phyloP scores from a whole-genome alignment of 2,329 filamentous ascomycete genomes.

The Neocucurbitaria cava region DNA sequence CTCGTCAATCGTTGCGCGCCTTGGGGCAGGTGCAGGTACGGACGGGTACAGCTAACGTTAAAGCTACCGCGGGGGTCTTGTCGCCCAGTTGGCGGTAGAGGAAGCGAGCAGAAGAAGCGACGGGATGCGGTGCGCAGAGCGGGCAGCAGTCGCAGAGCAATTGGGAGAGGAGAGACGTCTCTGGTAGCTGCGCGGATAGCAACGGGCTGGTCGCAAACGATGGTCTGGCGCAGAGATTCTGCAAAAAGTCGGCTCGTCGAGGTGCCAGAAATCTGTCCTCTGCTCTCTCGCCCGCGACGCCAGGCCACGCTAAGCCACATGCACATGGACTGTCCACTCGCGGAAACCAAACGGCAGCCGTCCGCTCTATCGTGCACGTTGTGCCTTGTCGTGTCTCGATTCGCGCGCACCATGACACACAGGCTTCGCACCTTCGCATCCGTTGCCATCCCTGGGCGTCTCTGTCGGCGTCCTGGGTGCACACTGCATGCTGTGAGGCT shows the following conservation, averaged over 20 bases:
- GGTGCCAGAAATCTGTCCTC: slow-evolving; percentile 1
- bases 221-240: not conserved
- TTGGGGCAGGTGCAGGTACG: not conserved
- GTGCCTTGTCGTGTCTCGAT: not conserved
- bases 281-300: not conserved
- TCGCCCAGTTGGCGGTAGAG: too few relatives aligned
- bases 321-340: not conserved
- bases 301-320: slow-evolving; percentile 2
- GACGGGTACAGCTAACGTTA: not conserved
- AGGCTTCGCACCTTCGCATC: not conserved
- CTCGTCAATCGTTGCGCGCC: slow-evolving; percentile 2
- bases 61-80: not conserved
- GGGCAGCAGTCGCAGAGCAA: not conserved
- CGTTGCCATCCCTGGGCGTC: not conserved
- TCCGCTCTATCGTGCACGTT: not conserved
- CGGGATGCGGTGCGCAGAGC: not conserved
- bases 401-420: not conserved
- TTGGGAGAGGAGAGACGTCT: not conserved
- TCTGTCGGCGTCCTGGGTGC: too few relatives aligned
- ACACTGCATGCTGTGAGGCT: not conserved
- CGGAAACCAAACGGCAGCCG: not conserved
- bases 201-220: not conserved
- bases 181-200: not conserved
- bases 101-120: not conserved
- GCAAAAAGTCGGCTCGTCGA: not conserved